Percentiles rank a stretch among this genome's conserved stretches.
These are phyloP conservation scores for Phytophthora crassamura DNA, from an alignment of 352 stramenopile species.

Conservation along the genomic window DNA sequence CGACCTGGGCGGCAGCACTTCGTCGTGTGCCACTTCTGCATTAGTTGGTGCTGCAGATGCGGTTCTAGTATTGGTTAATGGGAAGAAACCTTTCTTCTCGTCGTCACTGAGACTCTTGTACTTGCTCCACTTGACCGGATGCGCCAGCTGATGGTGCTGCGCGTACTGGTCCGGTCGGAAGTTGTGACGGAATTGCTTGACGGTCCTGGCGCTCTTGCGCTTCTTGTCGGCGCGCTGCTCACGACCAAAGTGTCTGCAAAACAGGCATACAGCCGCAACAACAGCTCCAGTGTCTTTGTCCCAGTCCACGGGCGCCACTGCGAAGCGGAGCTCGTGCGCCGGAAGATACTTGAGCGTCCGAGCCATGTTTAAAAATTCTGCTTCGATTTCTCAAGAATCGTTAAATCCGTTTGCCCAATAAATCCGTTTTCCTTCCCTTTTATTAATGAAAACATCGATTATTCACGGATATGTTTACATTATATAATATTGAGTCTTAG, in stretches of 20 bases:
- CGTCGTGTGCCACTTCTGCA: background rate
- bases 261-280: slow-evolving; percentile 50
- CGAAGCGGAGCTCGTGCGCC: slow-evolving; percentile 49
- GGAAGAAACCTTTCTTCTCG: slow-evolving; percentile 57
- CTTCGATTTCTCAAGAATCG: too few relatives aligned
- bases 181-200: slow-evolving; percentile 60
- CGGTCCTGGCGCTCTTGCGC: slow-evolving; percentile 49
- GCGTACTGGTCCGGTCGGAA: slow-evolving; percentile 73
- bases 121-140: slow-evolving; percentile 47
- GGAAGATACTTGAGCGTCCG: slow-evolving; percentile 38
- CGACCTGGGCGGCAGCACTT: slow-evolving; percentile 15
- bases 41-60: background rate
- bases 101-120: slow-evolving; percentile 46
- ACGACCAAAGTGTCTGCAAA: slow-evolving; percentile 64
- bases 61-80: slow-evolving; percentile 1
- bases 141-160: slow-evolving; percentile 59
- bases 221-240: slow-evolving; percentile 53
- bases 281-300: slow-evolving; percentile 42
- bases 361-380: slow-evolving; percentile 12
- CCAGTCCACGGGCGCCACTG: slow-evolving; percentile 43
- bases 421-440: too few relatives aligned
- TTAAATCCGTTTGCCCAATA: too few relatives aligned
- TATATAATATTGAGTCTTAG: too few relatives aligned
- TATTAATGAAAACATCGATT: too few relatives aligned
- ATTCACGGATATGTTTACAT: too few relatives aligned